These are phyloP conservation scores for Moesziomyces parantarcticus DNA, from an alignment of 1,284 basidiomycete genomes.

Conservation along the genomic window DNA sequence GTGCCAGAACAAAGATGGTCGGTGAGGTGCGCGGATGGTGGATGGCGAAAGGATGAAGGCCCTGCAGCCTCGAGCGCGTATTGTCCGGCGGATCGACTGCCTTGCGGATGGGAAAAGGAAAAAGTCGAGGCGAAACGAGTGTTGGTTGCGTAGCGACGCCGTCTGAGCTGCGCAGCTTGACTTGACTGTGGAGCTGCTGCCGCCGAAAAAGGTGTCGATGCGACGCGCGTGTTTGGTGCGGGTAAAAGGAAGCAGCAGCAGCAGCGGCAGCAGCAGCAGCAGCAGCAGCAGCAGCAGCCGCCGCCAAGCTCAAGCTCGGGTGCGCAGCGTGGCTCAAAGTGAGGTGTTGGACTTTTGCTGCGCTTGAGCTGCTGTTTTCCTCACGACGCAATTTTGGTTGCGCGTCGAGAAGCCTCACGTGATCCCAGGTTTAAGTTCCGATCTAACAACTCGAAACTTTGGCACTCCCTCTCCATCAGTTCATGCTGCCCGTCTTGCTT, in stretches of 20 bases:
- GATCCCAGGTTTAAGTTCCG: neutral
- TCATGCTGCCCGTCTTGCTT: neutral
- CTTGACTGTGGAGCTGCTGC: neutral
- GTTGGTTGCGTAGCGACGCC: conserved; percentile 2
- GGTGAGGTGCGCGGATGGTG: neutral
- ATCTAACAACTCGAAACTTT: conserved; percentile 1
- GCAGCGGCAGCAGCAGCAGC: neutral
- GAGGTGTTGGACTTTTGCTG: conserved; percentile 13
- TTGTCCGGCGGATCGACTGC: neutral
- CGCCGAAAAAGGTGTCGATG: too few relatives aligned
- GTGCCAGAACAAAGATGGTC: too few relatives aligned
- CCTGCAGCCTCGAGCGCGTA: neutral
- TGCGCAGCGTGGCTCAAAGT: neutral
- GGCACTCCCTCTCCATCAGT: neutral
- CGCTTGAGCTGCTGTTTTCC: neutral
- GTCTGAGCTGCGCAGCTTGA: neutral
- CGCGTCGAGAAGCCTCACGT: conserved; percentile 44
- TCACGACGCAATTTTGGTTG: conserved; percentile 9
- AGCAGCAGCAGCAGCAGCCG: neutral
- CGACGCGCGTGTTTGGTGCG: neutral
- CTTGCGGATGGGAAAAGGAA: neutral
- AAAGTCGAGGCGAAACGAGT: neutral
- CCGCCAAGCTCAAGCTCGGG: too few relatives aligned
- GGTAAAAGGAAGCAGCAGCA: neutral
- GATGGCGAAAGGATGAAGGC: neutral